Conservation (phyloP, 1,284 basidiomycete species). For the Malassezia pachydermatis region DNA sequence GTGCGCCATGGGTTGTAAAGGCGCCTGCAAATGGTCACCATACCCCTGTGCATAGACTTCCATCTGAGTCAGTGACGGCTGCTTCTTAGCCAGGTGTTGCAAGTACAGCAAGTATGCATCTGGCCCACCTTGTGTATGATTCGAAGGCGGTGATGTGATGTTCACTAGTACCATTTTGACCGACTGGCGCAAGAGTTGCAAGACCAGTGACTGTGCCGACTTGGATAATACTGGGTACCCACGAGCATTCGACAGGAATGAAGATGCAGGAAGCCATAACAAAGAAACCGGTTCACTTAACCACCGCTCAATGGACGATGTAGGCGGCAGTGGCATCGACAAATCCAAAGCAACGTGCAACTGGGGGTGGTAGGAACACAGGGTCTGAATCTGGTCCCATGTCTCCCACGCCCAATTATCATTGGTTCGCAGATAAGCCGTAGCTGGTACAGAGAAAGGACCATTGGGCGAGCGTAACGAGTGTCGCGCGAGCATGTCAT, state of each 20-base stretch:
- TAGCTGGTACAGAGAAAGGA: slow-evolving; percentile 47
- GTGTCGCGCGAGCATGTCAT: slow-evolving; percentile 28
- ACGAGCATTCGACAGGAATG: slow-evolving; percentile 90
- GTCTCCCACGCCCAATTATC: slow-evolving; percentile 67
- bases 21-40: slow-evolving; percentile 88
- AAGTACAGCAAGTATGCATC: slow-evolving; percentile 77
- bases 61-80: slow-evolving; percentile 37
- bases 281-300: slow-evolving; percentile 77
- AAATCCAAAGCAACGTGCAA: slow-evolving; percentile 73
- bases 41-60: slow-evolving; percentile 85
- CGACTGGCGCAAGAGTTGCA: slow-evolving; percentile 25
- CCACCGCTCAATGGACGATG: slow-evolving; percentile 68
- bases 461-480: slow-evolving; percentile 19
- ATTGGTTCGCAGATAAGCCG: slow-evolving; percentile 66
- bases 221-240: slow-evolving; percentile 95
- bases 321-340: slow-evolving; percentile 59
- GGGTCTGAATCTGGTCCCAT: slow-evolving; percentile 83
- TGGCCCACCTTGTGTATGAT: slow-evolving; percentile 62
- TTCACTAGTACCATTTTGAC: slow-evolving; percentile 31
- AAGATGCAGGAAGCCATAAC: slow-evolving; percentile 74
- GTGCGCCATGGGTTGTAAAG: slow-evolving; percentile 89
- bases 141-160: slow-evolving; percentile 26
- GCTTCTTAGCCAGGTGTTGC: slow-evolving; percentile 39
- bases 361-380: slow-evolving; percentile 76
- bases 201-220: slow-evolving; percentile 41